Evolutionary conservation across 805 yeast species (phyloP).

Genomic region (Priceomyces fermenticarens): DNA sequence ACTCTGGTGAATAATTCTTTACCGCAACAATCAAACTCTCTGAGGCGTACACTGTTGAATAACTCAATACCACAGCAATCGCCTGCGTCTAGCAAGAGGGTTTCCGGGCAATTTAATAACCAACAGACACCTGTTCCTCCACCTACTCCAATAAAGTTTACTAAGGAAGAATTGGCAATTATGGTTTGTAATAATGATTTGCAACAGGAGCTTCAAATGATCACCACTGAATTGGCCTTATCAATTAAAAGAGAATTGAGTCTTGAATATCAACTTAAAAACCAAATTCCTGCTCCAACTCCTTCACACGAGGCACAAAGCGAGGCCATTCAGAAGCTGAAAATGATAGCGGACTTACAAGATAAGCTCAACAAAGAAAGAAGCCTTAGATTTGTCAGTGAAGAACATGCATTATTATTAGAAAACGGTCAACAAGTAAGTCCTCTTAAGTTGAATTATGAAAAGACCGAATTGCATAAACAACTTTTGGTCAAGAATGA

Average conservation of each 20-base stretch:
- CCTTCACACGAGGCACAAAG: constrained; percentile 4
- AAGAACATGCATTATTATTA: constrained; percentile 59
- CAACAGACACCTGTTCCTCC: constrained; percentile 8
- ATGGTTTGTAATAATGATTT: constrained; percentile 58
- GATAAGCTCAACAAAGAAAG: constrained; percentile 63
- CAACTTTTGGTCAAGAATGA: constrained; percentile 50
- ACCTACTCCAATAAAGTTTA: constrained; percentile 27
- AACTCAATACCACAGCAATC: constrained; percentile 1
- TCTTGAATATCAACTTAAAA: constrained; percentile 46
- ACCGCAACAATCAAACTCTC: constrained; percentile 2
- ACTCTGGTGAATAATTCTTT: constrained; percentile 2
- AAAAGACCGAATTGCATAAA: constrained; percentile 50
- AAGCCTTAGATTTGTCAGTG: constrained; percentile 62
- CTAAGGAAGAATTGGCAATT: constrained; percentile 60
- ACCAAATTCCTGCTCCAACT: constrained; percentile 4
- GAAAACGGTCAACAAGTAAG: constrained; percentile 55
- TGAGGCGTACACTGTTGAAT: constrained; percentile 5
- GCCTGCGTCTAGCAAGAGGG: neutral
- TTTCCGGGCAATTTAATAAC: neutral
- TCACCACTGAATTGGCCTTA: constrained; percentile 69
- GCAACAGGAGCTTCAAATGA: constrained; percentile 61
- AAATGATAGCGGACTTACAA: constrained; percentile 47
- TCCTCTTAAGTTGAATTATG: constrained; percentile 53
- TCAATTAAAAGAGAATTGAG: constrained; percentile 68
- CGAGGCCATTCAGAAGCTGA: constrained; percentile 13